A percentile compares a stretch with the other conserved stretches of the same genome.
Conservation (phyloP, 345 rosid genomes). For the Hibiscus trionum region DNA sequence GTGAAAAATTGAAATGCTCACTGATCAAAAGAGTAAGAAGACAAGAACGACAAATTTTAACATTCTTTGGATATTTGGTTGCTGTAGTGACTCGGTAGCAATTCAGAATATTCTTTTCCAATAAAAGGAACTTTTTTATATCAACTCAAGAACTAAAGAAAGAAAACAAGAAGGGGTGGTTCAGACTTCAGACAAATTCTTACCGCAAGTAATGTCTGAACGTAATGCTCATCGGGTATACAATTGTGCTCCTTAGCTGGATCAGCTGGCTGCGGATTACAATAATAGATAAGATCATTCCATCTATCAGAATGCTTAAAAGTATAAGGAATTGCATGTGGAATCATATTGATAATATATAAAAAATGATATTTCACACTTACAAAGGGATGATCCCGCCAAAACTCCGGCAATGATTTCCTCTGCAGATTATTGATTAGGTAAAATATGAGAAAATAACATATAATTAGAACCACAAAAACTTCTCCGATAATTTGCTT, state of each 20-base stretch:
- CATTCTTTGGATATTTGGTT: too few species aligned
- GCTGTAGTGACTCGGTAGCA: background rate
- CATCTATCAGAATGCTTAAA: background rate
- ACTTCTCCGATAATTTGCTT: background rate
- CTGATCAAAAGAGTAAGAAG: background rate
- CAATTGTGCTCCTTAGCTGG: constrained; percentile 37
- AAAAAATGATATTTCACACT: background rate
- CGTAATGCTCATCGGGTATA: constrained; percentile 12
- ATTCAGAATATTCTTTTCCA: background rate
- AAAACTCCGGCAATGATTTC: constrained; percentile 6
- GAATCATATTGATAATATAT: background rate
- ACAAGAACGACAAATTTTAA: too few species aligned
- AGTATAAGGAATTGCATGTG: background rate
- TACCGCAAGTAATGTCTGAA: constrained; percentile 10
- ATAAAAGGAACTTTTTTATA: background rate
- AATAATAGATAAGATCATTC: background rate
- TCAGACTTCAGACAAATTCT: constrained; percentile 9
- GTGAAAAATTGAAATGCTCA: background rate
- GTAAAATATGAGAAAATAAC: background rate
- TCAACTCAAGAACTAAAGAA: background rate
- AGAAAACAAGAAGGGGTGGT: background rate
- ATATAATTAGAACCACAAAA: constrained; percentile 6
- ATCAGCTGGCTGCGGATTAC: constrained; percentile 60
- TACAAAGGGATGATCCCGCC: constrained; percentile 12
- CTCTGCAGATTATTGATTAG: background rate